Evolutionary conservation across 805 yeast genomes (phyloP), one percentile per base, ranked within the genome.

Genomic region (Hanseniaspora thailandica): DNA sequence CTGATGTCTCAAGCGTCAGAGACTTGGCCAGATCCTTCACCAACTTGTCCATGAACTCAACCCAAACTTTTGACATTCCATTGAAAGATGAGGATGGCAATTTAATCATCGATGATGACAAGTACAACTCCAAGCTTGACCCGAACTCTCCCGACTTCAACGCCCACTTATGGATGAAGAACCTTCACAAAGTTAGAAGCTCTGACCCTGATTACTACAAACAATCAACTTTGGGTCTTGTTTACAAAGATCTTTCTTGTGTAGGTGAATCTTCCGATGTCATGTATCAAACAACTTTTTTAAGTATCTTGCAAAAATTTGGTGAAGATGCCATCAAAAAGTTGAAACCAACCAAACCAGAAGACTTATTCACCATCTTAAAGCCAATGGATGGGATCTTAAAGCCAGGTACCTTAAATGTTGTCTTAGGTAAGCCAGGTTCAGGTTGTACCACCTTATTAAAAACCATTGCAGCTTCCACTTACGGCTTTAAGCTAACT

Each of bases 351-450:
- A 50, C 63, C 7, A 61, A 53, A 51, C 56, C 60, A 56, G 60
- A 55, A 56, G 64, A 57, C 52, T 63, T 58, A 55, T 77, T 67
- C 59, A 76, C 67, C 58, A 77, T 71, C 57, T 69, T 75, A 62
- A 75, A 74, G 59, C 66, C 76, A 15, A 71, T 75, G 76, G 82
- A 78, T 56, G 85, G 81, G 23, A 57, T 75, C 15, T 62, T 77
- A 38, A 69, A 69, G 52, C 83, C 87, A 2, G 87, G 88, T 53
- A 81, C 81, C 57, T 71, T 82, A 45, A 77, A 82, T 5, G 84
- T 83, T 52, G 89, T 84, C 10, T 69, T 84, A 45, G 90, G 93
- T 55, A 76, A 89, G 66, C 90, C 90, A 1, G 90, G 90, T 60
- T 74, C 84, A 35, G 86, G 86, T 41, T 80, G 86, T 60, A 70